phyloP scores from a whole-genome alignment of 2,329 filamentous ascomycete genomes.

The Penicillium sp. region DNA sequence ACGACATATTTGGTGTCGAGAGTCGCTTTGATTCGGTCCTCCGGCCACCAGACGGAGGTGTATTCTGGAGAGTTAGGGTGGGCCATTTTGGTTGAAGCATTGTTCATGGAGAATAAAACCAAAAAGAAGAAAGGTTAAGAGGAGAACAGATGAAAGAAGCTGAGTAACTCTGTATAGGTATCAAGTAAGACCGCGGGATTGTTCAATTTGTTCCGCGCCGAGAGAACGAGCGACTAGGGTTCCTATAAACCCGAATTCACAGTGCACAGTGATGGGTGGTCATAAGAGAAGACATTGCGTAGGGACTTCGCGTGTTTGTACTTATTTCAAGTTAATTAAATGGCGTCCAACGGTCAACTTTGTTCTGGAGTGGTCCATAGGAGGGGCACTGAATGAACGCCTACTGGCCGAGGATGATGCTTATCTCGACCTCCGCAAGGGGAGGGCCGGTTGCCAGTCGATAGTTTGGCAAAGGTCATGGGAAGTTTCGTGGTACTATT shows the following conservation, averaged over 20 bases:
- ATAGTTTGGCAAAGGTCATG: constrained; percentile 21
- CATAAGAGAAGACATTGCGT: neutral
- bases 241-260: neutral
- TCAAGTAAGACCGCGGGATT: neutral
- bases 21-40: constrained; percentile 49
- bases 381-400: constrained; percentile 4
- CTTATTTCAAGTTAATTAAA: neutral
- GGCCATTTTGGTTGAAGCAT: constrained; percentile 19
- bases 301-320: neutral
- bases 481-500: neutral
- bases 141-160: neutral
- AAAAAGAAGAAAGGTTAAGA: neutral
- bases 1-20: constrained; percentile 48
- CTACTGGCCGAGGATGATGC: constrained; percentile 22
- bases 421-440: constrained; percentile 36
- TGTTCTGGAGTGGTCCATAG: neutral
- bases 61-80: constrained; percentile 21
- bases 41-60: constrained; percentile 51
- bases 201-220: neutral
- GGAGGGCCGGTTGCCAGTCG: constrained; percentile 22
- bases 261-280: no score
- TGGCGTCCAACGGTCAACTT: constrained; percentile 13
- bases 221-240: neutral
- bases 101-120: constrained; percentile 1
- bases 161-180: neutral